A percentile compares a stretch with the other conserved stretches of the same genome.
These are phyloP conservation scores for Pyrenophora teres DNA, from an alignment of 2,329 filamentous ascomycete genomes.

Conservation along the genomic window DNA sequence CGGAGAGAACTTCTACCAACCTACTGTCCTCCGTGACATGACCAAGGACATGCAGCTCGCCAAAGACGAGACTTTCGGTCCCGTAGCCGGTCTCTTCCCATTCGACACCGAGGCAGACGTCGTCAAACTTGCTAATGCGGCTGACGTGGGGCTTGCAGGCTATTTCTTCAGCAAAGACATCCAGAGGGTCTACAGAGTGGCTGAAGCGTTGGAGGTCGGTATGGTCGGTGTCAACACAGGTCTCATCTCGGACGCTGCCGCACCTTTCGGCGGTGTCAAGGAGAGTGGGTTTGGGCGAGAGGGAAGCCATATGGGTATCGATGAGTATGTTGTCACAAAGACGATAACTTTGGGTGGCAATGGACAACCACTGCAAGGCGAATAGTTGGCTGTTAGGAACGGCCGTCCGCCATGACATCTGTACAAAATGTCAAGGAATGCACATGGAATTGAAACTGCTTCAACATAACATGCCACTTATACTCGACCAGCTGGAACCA, in stretches of 20 bases:
- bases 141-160: conserved; percentile 86
- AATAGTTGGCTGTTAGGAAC: not conserved
- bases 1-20: conserved; percentile 85
- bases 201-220: conserved; percentile 75
- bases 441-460: not conserved
- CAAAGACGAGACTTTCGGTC: conserved; percentile 92
- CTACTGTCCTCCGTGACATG: conserved; percentile 88
- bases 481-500: too few relatives aligned
- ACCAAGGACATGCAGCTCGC: conserved; percentile 82
- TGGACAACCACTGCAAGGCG: conserved; percentile 60
- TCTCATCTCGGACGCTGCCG: conserved; percentile 54
- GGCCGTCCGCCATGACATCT: too few relatives aligned
- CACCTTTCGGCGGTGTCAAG: conserved; percentile 57
- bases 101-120: conserved; percentile 92
- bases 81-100: conserved; percentile 85
- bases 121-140: conserved; percentile 76
- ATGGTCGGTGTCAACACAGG: conserved; percentile 74
- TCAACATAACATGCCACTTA: too few relatives aligned
- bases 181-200: conserved; percentile 63
- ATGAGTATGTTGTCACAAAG: conserved; percentile 55
- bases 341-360: conserved; percentile 64
- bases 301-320: conserved; percentile 56
- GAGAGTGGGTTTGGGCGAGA: conserved; percentile 58
- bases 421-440: not conserved
- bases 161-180: conserved; percentile 83